These are phyloP conservation scores for Metschnikowia cubensis DNA, from an alignment of 805 yeast genomes.

Conservation along the genomic window DNA sequence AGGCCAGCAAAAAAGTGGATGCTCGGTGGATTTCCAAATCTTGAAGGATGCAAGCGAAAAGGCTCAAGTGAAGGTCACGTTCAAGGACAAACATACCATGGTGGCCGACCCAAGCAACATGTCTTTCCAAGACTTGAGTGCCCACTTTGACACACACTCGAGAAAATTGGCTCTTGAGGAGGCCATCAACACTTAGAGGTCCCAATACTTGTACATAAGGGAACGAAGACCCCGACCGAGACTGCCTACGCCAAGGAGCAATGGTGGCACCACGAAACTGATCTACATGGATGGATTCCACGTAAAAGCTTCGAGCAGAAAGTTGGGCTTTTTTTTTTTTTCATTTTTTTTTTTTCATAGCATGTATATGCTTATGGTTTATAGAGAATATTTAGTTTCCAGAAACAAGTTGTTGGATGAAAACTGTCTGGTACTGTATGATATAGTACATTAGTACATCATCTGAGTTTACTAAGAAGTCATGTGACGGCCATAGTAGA, in stretches of 20 bases:
- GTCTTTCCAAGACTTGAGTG: constrained; percentile 58
- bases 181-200: constrained; percentile 42
- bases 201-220: constrained; percentile 4
- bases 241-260: not conserved
- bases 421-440: not conserved
- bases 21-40: constrained; percentile 60
- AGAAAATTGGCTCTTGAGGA: constrained; percentile 73
- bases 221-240: not conserved
- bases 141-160: constrained; percentile 75
- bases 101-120: constrained; percentile 60
- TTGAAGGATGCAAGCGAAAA: constrained; percentile 39
- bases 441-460: too few relatives aligned
- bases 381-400: not conserved
- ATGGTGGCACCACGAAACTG: not conserved
- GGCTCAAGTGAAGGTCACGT: constrained; percentile 72
- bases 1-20: constrained; percentile 58
- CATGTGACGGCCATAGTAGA: too few relatives aligned
- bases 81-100: constrained; percentile 70
- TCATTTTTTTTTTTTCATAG: not conserved
- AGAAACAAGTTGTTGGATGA: not conserved
- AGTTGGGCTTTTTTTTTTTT: not conserved
- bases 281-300: not conserved
- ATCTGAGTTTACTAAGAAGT: not conserved
- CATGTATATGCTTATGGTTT: not conserved
- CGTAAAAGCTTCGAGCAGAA: not conserved